These are phyloP conservation scores for Gynandropsis gynandra DNA, from an alignment of 345 rosid species.

Conservation along the genomic window DNA sequence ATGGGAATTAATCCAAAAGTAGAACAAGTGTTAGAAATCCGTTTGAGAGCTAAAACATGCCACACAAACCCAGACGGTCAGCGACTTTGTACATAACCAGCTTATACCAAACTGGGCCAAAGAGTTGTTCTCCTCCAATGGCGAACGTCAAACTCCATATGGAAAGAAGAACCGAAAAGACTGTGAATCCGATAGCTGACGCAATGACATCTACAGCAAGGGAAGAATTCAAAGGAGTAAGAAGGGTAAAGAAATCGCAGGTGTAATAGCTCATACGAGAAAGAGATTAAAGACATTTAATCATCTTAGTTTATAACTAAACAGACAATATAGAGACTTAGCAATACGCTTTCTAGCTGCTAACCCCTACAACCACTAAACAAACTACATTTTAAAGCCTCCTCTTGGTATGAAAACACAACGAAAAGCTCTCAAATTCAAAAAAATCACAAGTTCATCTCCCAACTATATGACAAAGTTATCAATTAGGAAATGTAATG, in stretches of 20 bases:
- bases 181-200: conserved; percentile 71
- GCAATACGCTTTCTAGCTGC: neutral
- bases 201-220: conserved; percentile 53
- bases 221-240: conserved; percentile 8
- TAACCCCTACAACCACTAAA: neutral
- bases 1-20: neutral
- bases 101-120: conserved; percentile 76
- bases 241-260: conserved; percentile 5
- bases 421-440: neutral
- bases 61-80: conserved; percentile 76
- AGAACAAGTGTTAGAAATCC: neutral
- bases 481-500: too few relatives aligned
- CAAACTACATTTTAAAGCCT: too few relatives aligned
- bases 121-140: conserved; percentile 73
- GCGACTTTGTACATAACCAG: conserved; percentile 93
- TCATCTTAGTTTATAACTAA: conserved; percentile 4
- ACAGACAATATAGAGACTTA: neutral
- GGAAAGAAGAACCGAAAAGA: conserved; percentile 47
- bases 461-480: neutral
- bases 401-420: neutral
- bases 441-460: neutral
- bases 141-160: conserved; percentile 92
- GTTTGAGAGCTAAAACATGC: conserved; percentile 27
- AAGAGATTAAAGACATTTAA: neutral
- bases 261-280: neutral